Evolutionary conservation across 164 flowering plant species (phyloP).

Genomic region (Chimonanthus salicifolius): DNA sequence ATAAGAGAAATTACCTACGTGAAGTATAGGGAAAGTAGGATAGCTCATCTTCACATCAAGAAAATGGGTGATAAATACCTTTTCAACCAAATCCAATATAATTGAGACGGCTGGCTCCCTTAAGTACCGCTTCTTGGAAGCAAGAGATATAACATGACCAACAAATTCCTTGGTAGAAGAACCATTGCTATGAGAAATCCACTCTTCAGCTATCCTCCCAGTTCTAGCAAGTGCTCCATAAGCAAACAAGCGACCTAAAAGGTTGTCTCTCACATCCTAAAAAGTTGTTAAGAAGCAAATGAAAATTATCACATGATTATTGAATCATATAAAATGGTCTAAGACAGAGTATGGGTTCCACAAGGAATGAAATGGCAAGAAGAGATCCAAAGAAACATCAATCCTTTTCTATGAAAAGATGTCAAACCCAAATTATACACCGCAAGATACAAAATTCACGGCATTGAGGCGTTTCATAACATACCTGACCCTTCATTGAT

Average conservation of each 20-base stretch:
- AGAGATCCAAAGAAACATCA: background rate
- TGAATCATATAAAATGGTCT: background rate
- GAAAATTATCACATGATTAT: background rate
- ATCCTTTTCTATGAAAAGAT: background rate
- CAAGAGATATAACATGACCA: conserved; percentile 51
- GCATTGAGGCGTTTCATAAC: background rate
- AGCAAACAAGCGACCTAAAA: conserved; percentile 87
- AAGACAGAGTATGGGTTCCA: background rate
- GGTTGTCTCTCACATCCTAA: conserved; percentile 83
- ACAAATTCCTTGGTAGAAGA: conserved; percentile 55
- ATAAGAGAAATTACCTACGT: background rate
- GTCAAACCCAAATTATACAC: background rate
- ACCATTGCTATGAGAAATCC: conserved; percentile 44
- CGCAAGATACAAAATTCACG: background rate
- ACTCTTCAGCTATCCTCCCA: conserved; percentile 59
- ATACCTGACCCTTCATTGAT: conserved; percentile 96
- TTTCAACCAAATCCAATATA: conserved; percentile 65
- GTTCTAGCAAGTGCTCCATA: conserved; percentile 90
- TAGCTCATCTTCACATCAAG: background rate
- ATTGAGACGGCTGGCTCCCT: conserved; percentile 76
- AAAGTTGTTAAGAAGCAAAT: conserved; percentile 16
- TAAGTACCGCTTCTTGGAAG: conserved; percentile 76
- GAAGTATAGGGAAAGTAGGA: background rate
- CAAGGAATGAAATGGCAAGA: background rate
- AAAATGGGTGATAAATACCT: conserved; percentile 36